Evolutionary conservation across 2,329 filamentous ascomycete species (phyloP).

Genomic region (Penicillium sp.): DNA sequence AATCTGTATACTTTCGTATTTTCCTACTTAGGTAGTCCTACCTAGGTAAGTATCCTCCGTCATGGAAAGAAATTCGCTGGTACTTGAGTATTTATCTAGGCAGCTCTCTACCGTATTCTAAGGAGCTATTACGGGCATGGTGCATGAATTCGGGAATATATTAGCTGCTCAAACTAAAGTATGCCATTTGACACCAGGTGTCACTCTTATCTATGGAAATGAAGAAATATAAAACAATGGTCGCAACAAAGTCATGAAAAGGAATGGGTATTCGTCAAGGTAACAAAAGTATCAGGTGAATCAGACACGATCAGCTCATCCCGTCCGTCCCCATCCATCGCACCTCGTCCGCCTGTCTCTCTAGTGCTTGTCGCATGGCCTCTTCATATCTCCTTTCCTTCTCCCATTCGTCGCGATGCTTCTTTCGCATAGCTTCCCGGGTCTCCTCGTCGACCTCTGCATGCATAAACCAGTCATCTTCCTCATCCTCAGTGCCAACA

Average conservation of each 20-base stretch:
- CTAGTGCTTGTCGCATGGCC: slow-evolving; percentile 71
- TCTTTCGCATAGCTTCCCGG: slow-evolving; percentile 31
- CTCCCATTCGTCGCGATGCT: slow-evolving; percentile 33
- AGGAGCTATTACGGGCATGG: neutral
- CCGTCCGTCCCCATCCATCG: slow-evolving; percentile 63
- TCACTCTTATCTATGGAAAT: neutral
- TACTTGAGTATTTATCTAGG: too few species aligned
- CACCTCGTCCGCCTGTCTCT: slow-evolving; percentile 75
- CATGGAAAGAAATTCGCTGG: too few species aligned
- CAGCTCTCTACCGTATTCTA: too few species aligned
- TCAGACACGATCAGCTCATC: slow-evolving; percentile 10
- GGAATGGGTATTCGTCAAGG: neutral
- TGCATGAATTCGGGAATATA: neutral
- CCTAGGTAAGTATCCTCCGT: too few species aligned
- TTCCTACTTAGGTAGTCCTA: neutral
- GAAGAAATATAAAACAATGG: neutral
- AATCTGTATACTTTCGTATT: neutral
- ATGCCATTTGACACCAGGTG: neutral
- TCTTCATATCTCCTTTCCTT: slow-evolving; percentile 59
- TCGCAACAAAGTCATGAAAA: neutral
- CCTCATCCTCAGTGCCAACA: slow-evolving; percentile 33
- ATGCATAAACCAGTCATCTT: slow-evolving; percentile 29
- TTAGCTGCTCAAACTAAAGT: neutral
- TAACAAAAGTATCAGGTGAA: neutral
- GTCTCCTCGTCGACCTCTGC: slow-evolving; percentile 27